Percentiles rank a stretch among this genome's conserved stretches.
Evolutionary conservation across 768 basidiomycete species (phyloP).

Genomic region (Flagelloscypha sp.): DNA sequence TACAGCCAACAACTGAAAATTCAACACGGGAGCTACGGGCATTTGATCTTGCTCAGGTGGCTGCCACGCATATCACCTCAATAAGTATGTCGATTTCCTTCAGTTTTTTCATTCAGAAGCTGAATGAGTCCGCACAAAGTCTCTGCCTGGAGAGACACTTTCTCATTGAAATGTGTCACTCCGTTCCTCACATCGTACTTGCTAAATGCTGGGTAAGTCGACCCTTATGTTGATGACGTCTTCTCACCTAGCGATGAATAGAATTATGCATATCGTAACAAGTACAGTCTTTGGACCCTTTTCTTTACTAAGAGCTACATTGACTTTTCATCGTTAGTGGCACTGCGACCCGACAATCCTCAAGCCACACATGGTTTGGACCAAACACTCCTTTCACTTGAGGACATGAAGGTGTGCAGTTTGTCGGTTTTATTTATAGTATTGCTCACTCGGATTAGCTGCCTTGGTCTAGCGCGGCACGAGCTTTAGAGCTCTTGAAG

Average conservation of each 20-base stretch:
- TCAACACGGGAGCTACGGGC: conserved; percentile 52
- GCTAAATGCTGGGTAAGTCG: conserved; percentile 62
- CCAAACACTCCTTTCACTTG: conserved; percentile 54
- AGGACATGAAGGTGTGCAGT: conserved; percentile 54
- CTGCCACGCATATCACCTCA: conserved; percentile 62
- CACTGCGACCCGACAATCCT: conserved; percentile 59
- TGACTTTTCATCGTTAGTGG: conserved; percentile 36
- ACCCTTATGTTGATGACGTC: conserved; percentile 5
- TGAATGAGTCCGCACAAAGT: conserved; percentile 29
- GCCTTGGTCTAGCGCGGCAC: conserved; percentile 64
- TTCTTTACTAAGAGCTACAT: conserved; percentile 10
- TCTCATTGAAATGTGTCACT: conserved; percentile 50
- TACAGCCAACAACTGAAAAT: conserved; percentile 35
- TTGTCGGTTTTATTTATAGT: conserved; percentile 3
- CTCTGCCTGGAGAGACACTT: conserved; percentile 50
- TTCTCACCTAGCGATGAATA: conserved; percentile 18
- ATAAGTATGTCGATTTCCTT: conserved; percentile 34
- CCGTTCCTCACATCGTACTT: conserved; percentile 65
- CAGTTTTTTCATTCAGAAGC: not conserved
- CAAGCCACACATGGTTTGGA: conserved; percentile 61
- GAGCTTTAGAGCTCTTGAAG: conserved; percentile 58
- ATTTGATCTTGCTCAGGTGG: conserved; percentile 67
- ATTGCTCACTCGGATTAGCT: conserved; percentile 28
- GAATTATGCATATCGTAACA: conserved; percentile 75
- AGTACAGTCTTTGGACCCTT: conserved; percentile 30